A percentile compares a stretch with the other conserved stretches of the same genome.
phyloP scores from a whole-genome alignment of 2,329 filamentous ascomycete genomes.

The Fusarium guadeloupense region DNA sequence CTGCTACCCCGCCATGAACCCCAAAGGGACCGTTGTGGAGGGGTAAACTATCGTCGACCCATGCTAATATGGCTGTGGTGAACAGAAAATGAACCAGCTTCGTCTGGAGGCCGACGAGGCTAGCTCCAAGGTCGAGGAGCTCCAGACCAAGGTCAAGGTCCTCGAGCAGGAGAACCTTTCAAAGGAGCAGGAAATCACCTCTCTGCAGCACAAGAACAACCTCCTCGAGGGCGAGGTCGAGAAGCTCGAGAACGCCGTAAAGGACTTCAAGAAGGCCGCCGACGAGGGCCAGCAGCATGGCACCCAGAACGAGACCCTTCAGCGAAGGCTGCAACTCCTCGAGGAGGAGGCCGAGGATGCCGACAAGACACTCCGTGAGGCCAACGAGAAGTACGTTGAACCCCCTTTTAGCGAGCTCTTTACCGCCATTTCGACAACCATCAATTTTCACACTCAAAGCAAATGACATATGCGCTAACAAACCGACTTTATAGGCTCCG shows the following conservation, averaged over 20 bases:
- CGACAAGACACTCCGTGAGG: conserved; percentile 94
- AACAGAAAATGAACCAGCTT: conserved; percentile 92
- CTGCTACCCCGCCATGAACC: conserved; percentile 46
- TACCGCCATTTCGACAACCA: conserved; percentile 38
- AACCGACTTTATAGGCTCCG: conserved; percentile 73
- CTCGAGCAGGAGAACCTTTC: conserved; percentile 94
- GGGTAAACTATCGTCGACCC: conserved; percentile 40
- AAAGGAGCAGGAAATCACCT: conserved; percentile 99
- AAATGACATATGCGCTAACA: conserved; percentile 26
- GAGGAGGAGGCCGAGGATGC: conserved; percentile 98
- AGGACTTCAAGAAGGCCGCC: conserved; percentile 87
- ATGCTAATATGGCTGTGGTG: conserved; percentile 39
- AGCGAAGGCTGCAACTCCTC: conserved; percentile 91
- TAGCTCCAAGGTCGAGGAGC: conserved; percentile 82
- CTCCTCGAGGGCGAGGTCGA: conserved; percentile 91
- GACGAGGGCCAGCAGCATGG: conserved; percentile 84
- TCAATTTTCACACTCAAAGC: conserved; percentile 2
- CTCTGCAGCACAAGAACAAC: conserved; percentile 93
- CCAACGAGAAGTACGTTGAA: conserved; percentile 91
- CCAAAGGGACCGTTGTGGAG: conserved; percentile 43
- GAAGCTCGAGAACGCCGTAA: conserved; percentile 85
- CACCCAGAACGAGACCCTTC: conserved; percentile 89
- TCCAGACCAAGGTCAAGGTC: conserved; percentile 84
- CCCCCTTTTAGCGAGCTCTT: conserved; percentile 23
- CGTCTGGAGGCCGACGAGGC: conserved; percentile 93